A percentile compares a stretch with the other conserved stretches of the same genome.
phyloP scores from a whole-genome alignment of 148 eudicot species.

The Camellia lanceoleosa region DNA sequence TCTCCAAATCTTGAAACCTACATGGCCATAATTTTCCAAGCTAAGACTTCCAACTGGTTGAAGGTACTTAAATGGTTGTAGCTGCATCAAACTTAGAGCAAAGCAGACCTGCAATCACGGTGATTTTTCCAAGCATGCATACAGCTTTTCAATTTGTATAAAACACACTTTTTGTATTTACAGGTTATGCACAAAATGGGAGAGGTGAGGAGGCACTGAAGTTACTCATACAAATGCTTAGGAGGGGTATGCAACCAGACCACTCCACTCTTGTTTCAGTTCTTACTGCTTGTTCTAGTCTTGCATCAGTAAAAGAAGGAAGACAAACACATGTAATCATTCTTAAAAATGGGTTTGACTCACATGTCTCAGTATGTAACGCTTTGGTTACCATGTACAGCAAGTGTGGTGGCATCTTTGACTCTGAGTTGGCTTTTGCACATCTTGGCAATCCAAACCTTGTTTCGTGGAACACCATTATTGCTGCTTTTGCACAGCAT shows the following conservation, averaged over 20 bases:
- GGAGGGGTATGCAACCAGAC: constrained; percentile 31
- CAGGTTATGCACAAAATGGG: constrained; percentile 41
- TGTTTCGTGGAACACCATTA: constrained; percentile 49
- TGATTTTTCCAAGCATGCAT: background rate
- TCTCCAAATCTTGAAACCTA: background rate
- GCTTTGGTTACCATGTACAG: constrained; percentile 41
- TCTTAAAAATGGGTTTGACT: constrained; percentile 25
- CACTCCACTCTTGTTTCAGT: constrained; percentile 33
- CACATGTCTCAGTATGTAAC: constrained; percentile 30
- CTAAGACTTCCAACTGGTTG: background rate
- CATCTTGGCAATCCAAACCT: constrained; percentile 33
- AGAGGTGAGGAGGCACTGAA: constrained; percentile 33
- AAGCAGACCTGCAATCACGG: background rate
- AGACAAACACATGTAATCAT: constrained; percentile 28
- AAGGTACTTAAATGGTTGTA: background rate
- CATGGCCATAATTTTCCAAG: background rate
- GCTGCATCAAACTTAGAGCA: background rate
- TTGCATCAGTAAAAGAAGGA: constrained; percentile 35
- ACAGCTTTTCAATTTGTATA: background rate
- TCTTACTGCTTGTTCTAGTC: constrained; percentile 38
- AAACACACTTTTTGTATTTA: background rate
- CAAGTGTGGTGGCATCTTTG: constrained; percentile 39
- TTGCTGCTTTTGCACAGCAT: constrained; percentile 42
- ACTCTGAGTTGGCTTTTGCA: constrained; percentile 33
- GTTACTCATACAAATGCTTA: constrained; percentile 28